Percentiles rank a stretch among this genome's conserved stretches.
phyloP scores from a whole-genome alignment of 495 filamentous ascomycete species.

The Aspergillus homomorphus region DNA sequence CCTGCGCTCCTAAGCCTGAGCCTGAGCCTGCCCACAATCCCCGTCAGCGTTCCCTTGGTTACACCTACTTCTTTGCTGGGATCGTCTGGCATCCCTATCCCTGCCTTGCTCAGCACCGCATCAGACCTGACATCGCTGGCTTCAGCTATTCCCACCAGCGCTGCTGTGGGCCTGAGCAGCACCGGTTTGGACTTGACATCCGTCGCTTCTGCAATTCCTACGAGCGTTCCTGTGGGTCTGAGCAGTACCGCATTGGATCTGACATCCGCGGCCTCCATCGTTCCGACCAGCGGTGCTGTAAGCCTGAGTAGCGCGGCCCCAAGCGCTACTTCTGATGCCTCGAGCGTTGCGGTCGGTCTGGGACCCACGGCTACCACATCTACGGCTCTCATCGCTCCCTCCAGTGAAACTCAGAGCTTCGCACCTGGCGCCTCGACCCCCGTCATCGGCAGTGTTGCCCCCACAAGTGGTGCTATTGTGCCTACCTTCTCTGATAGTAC shows the following conservation, averaged over 20 bases:
- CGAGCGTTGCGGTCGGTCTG: slow-evolving; percentile 6
- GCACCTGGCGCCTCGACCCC: background rate
- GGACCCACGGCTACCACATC: background rate
- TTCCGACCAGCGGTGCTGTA: slow-evolving; percentile 1
- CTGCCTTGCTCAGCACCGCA: slow-evolving; percentile 13
- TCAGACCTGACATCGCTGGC: background rate
- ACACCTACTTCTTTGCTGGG: slow-evolving; percentile 12
- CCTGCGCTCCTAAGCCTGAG: background rate
- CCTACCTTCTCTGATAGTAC: background rate
- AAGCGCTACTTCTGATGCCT: slow-evolving; percentile 1
- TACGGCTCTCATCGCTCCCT: background rate
- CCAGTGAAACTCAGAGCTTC: background rate
- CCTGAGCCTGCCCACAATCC: slow-evolving; percentile 20
- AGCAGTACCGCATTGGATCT: background rate
- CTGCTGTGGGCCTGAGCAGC: background rate
- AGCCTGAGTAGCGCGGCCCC: background rate
- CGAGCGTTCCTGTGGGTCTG: background rate
- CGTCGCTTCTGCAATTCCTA: background rate
- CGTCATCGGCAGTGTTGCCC: background rate
- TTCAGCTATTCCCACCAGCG: slow-evolving; percentile 8
- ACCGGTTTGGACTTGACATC: background rate
- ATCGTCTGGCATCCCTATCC: slow-evolving; percentile 11
- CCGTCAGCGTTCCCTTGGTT: slow-evolving; percentile 27
- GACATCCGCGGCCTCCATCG: slow-evolving; percentile 1
- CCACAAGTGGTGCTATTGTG: background rate